A percentile compares a stretch with the other conserved stretches of the same genome.
phyloP scores from a whole-genome alignment of 2,329 filamentous ascomycete species.

The Paecilomyces variotii region DNA sequence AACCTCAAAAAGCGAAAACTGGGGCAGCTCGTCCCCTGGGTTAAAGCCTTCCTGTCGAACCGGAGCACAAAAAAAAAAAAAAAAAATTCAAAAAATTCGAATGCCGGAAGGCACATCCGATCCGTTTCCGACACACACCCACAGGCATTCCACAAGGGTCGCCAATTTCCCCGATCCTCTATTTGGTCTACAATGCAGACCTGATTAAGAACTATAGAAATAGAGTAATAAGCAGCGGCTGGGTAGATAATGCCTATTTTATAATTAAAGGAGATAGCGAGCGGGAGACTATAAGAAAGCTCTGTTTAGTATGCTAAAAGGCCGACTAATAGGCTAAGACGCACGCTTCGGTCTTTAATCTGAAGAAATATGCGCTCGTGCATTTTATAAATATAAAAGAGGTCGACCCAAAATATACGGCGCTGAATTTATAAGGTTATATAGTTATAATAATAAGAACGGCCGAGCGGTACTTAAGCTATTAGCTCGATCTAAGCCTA shows the following conservation, averaged over 20 bases:
- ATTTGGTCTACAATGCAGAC: constrained; percentile 19
- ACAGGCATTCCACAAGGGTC: constrained; percentile 17
- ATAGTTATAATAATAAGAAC: background rate
- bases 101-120: background rate
- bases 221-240: constrained; percentile 2
- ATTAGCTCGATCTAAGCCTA: constrained; percentile 6
- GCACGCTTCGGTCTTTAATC: constrained; percentile 2
- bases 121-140: background rate
- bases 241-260: constrained; percentile 6
- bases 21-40: background rate
- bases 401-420: background rate
- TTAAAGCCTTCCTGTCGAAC: background rate
- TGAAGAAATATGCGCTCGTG: constrained; percentile 4
- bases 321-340: background rate
- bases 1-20: background rate
- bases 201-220: constrained; percentile 10
- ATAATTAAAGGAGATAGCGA: background rate
- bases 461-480: background rate
- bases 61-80: background rate
- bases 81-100: too few species aligned
- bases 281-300: background rate
- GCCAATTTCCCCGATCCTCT: constrained; percentile 17
- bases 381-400: background rate
- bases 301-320: background rate
- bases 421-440: too few species aligned